A percentile compares a stretch with the other conserved stretches of the same genome.
These are phyloP conservation scores for Spizellomyces sp. DNA, from an alignment of 192 early-diverging fungal species.

Conservation along the genomic window DNA sequence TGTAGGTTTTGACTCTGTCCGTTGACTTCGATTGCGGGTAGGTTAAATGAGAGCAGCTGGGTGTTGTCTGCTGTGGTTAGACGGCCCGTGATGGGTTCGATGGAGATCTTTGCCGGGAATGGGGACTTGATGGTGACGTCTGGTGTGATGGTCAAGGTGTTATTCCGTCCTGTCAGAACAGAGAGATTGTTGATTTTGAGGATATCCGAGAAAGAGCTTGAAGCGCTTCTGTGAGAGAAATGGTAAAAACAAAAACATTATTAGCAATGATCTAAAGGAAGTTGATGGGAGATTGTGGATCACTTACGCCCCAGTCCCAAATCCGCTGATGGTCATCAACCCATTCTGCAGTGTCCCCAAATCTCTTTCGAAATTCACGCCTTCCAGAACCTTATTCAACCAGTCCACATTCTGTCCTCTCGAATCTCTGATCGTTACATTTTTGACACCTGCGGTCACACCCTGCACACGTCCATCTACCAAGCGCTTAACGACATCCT, in stretches of 20 bases:
- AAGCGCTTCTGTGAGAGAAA: background rate
- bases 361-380: constrained; percentile 11
- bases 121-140: constrained; percentile 9
- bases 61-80: background rate
- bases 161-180: constrained; percentile 2
- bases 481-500: background rate
- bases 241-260: too few species aligned
- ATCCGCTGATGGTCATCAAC: background rate
- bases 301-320: background rate
- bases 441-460: constrained; percentile 10
- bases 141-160: constrained; percentile 15
- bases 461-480: constrained; percentile 1
- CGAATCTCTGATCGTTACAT: constrained; percentile 7
- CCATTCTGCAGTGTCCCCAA: constrained; percentile 13
- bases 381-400: constrained; percentile 15
- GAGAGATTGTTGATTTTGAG: background rate
- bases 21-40: constrained; percentile 12
- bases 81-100: constrained; percentile 10
- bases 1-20: background rate
- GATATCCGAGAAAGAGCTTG: background rate
- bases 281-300: too few species aligned
- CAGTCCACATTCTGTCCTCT: constrained; percentile 1
- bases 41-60: background rate
- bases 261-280: too few species aligned
- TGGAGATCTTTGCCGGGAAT: constrained; percentile 7